phyloP scores from a whole-genome alignment of 768 basidiomycete species.

The Mycena kentingensis region DNA sequence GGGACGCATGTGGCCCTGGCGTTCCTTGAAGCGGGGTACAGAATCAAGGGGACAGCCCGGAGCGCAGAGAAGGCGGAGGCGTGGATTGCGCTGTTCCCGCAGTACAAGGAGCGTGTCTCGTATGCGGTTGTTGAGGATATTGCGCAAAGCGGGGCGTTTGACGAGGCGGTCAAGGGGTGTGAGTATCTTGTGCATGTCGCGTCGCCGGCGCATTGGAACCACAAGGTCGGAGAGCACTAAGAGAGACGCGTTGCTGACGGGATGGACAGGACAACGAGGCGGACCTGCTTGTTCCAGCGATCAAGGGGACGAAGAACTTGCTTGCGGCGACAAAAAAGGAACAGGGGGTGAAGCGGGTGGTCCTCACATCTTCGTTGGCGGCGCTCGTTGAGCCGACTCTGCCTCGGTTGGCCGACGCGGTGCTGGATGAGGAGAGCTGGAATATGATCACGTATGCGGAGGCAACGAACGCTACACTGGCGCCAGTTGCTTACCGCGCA shows the following conservation, averaged over 20 bases:
- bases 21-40: conserved; percentile 38
- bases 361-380: conserved; percentile 39
- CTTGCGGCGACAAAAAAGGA: conserved; percentile 40
- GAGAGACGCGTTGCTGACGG: neutral
- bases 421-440: conserved; percentile 24
- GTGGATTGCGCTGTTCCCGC: conserved; percentile 37
- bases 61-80: conserved; percentile 42
- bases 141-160: conserved; percentile 37
- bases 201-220: conserved; percentile 23
- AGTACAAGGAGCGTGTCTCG: conserved; percentile 31
- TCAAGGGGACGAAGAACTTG: conserved; percentile 30
- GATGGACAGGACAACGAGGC: conserved; percentile 9
- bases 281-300: conserved; percentile 12
- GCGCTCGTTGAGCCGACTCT: conserved; percentile 27
- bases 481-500: conserved; percentile 16
- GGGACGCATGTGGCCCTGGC: conserved; percentile 32
- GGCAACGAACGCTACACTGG: conserved; percentile 4
- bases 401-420: neutral
- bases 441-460: conserved; percentile 24
- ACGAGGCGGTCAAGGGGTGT: conserved; percentile 49
- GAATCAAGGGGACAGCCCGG: conserved; percentile 42
- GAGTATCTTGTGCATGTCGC: conserved; percentile 42
- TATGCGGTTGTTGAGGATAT: conserved; percentile 49
- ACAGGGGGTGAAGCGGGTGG: conserved; percentile 44
- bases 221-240: conserved; percentile 11